These are phyloP conservation scores for Colletotrichum australisinense DNA, from an alignment of 2,329 filamentous ascomycete species.

Conservation along the genomic window DNA sequence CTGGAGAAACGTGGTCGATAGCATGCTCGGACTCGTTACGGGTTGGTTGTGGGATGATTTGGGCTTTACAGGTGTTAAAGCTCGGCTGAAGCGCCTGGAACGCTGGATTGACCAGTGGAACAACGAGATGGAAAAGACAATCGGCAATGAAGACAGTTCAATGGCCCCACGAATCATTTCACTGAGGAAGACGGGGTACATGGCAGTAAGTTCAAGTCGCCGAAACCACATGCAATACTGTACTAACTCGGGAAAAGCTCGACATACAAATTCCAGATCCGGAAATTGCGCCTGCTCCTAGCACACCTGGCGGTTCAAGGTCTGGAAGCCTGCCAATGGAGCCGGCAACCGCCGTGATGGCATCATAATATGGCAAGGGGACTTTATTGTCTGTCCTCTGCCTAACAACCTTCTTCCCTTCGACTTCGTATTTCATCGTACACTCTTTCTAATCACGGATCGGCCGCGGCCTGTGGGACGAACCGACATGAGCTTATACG, in stretches of 20 bases:
- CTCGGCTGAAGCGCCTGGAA: constrained; percentile 77
- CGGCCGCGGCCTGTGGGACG: constrained; percentile 4
- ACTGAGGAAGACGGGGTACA: constrained; percentile 85
- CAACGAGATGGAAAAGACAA: constrained; percentile 69
- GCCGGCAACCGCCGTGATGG: constrained; percentile 23
- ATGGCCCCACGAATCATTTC: constrained; percentile 79
- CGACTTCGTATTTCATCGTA: constrained; percentile 28
- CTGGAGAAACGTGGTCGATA: constrained; percentile 82
- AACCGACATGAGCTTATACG: constrained; percentile 32
- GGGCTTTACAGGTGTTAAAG: constrained; percentile 81
- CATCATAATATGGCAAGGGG: constrained; percentile 16
- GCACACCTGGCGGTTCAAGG: constrained; percentile 44
- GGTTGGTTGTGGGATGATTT: constrained; percentile 97
- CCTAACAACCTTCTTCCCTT: constrained; percentile 5
- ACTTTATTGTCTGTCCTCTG: neutral
- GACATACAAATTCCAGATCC: constrained; percentile 87
- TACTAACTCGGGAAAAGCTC: constrained; percentile 62
- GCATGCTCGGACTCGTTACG: constrained; percentile 81
- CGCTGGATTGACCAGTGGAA: constrained; percentile 92
- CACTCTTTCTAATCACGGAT: constrained; percentile 33
- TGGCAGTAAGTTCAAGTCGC: constrained; percentile 72
- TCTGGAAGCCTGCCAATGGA: constrained; percentile 31
- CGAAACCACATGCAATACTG: neutral
- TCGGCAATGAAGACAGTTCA: constrained; percentile 61
- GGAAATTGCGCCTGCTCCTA: constrained; percentile 69